phyloP scores from a whole-genome alignment of 108 stramenopile species.

The Nannochloropsis salina region DNA sequence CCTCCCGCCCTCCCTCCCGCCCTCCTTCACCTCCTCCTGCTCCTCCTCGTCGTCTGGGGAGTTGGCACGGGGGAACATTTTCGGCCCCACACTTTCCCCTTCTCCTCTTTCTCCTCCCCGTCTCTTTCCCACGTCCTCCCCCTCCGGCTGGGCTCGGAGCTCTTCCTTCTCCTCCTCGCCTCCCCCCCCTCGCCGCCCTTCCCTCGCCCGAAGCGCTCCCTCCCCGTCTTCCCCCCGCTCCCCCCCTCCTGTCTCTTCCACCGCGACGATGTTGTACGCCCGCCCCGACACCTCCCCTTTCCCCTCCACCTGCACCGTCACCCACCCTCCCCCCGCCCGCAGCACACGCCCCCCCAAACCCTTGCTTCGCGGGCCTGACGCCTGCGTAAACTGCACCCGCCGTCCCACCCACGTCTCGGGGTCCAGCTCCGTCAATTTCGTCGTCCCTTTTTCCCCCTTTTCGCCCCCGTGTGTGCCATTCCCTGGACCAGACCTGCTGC shows the following conservation, averaged over 20 bases:
- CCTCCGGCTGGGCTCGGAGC: background rate
- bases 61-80: background rate
- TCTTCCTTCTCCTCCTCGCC: background rate
- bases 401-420: background rate
- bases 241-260: background rate
- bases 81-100: too few relatives aligned
- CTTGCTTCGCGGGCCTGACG: background rate
- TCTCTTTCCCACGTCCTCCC: background rate
- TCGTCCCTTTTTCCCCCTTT: background rate
- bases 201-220: background rate
- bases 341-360: background rate
- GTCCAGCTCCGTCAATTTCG: background rate
- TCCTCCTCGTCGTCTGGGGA: conserved; percentile 1
- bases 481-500: background rate
- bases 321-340: background rate
- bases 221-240: background rate
- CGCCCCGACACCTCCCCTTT: conserved; percentile 5
- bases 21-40: background rate
- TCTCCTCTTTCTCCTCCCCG: background rate
- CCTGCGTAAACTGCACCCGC: background rate
- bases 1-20: background rate
- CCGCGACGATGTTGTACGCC: conserved; percentile 9
- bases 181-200: background rate
- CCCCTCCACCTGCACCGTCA: background rate
- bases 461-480: too few relatives aligned